These are phyloP conservation scores for Phytophthora quininea DNA, from an alignment of 352 stramenopile species.

Conservation along the genomic window DNA sequence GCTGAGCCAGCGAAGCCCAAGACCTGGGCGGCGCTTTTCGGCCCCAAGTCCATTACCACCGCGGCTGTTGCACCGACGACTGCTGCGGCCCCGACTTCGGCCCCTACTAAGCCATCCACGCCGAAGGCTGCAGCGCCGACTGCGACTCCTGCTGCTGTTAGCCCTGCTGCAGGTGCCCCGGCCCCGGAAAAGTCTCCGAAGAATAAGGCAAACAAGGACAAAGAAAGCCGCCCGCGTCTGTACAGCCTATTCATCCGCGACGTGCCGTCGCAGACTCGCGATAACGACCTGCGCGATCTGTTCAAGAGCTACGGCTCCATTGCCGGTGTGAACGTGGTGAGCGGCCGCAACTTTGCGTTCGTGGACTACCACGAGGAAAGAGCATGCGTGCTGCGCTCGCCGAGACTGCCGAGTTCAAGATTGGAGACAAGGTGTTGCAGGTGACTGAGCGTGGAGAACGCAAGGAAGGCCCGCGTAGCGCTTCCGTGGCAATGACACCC, in stretches of 20 bases:
- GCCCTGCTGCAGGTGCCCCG: slow-evolving; percentile 18
- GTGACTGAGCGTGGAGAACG: slow-evolving; percentile 78
- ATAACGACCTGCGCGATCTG: slow-evolving; percentile 76
- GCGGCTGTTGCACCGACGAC: slow-evolving; percentile 26
- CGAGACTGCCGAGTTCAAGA: slow-evolving; percentile 67
- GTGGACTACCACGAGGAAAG: slow-evolving; percentile 84
- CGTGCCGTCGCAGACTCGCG: slow-evolving; percentile 73
- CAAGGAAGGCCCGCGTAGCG: slow-evolving; percentile 68
- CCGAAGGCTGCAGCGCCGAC: slow-evolving; percentile 37
- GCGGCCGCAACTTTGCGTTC: slow-evolving; percentile 75
- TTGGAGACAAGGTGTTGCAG: slow-evolving; percentile 77
- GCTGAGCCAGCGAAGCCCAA: slow-evolving; percentile 40
- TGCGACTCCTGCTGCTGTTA: slow-evolving; percentile 24
- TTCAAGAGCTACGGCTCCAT: slow-evolving; percentile 84
- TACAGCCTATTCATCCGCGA: slow-evolving; percentile 84
- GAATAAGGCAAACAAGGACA: slow-evolving; percentile 56
- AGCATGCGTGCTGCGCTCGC: slow-evolving; percentile 77
- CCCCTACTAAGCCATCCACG: slow-evolving; percentile 60
- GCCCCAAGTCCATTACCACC: slow-evolving; percentile 15
- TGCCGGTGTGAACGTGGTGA: slow-evolving; percentile 67
- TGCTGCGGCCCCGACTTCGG: slow-evolving; percentile 17
- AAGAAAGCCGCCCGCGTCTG: slow-evolving; percentile 38
- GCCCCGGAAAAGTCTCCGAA: slow-evolving; percentile 45
- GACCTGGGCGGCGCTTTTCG: slow-evolving; percentile 41
- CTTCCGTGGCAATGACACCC: slow-evolving; percentile 56